These are phyloP conservation scores for Colletotrichum cereale DNA, from an alignment of 2,329 filamentous ascomycete species.

Conservation along the genomic window DNA sequence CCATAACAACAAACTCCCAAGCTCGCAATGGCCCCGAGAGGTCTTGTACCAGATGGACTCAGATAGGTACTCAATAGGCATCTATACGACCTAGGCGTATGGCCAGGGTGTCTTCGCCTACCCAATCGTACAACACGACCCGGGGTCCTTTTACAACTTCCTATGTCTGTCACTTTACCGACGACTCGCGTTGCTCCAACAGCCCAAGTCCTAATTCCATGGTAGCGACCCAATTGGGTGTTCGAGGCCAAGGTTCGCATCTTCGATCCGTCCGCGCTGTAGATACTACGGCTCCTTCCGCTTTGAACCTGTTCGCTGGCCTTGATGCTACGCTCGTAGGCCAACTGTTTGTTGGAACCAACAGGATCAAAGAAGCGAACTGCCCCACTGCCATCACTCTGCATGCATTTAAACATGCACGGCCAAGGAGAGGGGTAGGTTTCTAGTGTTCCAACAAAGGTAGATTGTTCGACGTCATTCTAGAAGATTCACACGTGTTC, in stretches of 20 bases:
- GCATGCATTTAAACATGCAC: not conserved
- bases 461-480: not conserved
- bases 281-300: not conserved
- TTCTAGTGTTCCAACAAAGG: not conserved
- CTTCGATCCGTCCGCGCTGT: not conserved
- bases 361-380: not conserved
- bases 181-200: no score
- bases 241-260: not conserved
- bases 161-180: no score
- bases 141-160: no score
- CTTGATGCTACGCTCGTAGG: not conserved
- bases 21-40: no score
- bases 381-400: not conserved
- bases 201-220: no score
- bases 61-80: no score
- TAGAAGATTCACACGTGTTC: not conserved
- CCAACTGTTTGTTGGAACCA: not conserved
- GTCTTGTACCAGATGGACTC: no score
- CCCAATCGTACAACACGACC: no score
- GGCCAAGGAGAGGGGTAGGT: constrained; percentile 5
- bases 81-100: no score
- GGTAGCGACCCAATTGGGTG: not conserved
- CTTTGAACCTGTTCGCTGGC: not conserved
- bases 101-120: no score
- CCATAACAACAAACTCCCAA: no score